Evolutionary conservation across 371 early-diverging fungal genomes (phyloP), one percentile per base, ranked within the genome.

Genomic region (Quaeritorhiza haematococci): DNA sequence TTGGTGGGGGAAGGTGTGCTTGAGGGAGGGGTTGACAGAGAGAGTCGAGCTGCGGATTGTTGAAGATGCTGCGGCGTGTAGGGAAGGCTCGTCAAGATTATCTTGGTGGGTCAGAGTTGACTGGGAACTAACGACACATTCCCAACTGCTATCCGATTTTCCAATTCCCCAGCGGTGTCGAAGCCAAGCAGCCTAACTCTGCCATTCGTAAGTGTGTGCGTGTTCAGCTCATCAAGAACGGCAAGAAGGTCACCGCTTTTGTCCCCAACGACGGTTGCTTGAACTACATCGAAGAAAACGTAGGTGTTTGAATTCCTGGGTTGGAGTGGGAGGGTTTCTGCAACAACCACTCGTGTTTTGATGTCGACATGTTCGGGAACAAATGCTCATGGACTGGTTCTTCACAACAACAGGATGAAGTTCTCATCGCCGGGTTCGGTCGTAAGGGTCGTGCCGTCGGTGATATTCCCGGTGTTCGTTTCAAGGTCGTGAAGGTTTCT

Each of bases 111-210:
- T 21, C 21, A 13, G 8, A 13, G 47, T 6, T 13, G 13, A 46
- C 28, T 23, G 2, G 23, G 29, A 5, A 49, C 33, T 49, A 19
- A 33, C 28, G 6, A 2, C 15, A n/a, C n/a, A n/a, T n/a, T n/a
- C n/a, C n/a, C n/a, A n/a, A n/a, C n/a, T n/a, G n/a, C 4, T 3
- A 34, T 6, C 28, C 6, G 2, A 19, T 3, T 34, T 53, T 19
- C 15, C 51, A 19, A 52, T 49, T 52, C 45, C n/a, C 55, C 66
- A 92, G 91, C 82, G 99, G 99, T 89, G 95, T 99, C 68, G 99
- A 99, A 86, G 98, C 99, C 69, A 99, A 99, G 84, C 99, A 99
- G 86, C 99, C 99, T 70, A 99, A 99, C 94, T 99, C 99, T 80
- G 99, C 99, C 71, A 96, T 99, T 85, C 95, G 99, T 85, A 99